phyloP scores from a whole-genome alignment of 345 rosid species.

The Microthlaspi erraticum region DNA sequence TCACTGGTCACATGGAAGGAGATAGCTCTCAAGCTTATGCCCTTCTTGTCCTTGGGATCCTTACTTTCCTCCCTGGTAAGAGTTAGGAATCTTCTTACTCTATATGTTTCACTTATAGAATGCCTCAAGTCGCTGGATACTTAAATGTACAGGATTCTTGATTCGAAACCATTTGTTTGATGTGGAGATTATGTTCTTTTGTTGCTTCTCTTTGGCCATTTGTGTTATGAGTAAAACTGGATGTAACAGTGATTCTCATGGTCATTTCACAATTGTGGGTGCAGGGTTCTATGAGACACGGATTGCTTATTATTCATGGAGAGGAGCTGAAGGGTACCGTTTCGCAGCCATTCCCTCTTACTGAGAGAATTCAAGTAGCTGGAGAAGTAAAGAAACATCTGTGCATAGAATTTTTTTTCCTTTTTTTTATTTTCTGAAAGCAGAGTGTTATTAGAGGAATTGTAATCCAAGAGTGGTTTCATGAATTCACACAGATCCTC shows the following conservation, averaged over 20 bases:
- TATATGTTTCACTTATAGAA: background rate
- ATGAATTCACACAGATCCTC: slow-evolving; percentile 19
- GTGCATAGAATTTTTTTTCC: slow-evolving; percentile 32
- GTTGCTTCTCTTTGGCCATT: background rate
- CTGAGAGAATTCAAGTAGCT: slow-evolving; percentile 39
- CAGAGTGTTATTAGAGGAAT: background rate
- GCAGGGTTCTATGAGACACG: slow-evolving; percentile 91
- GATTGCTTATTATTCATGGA: slow-evolving; percentile 90
- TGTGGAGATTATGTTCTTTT: slow-evolving; percentile 13
- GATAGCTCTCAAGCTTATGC: slow-evolving; percentile 83
- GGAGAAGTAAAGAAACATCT: slow-evolving; percentile 17
- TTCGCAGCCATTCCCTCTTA: slow-evolving; percentile 83
- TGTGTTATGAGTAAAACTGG: slow-evolving; percentile 6
- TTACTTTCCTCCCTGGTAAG: slow-evolving; percentile 87
- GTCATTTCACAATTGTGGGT: slow-evolving; percentile 23
- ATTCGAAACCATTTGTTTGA: background rate
- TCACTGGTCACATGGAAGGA: slow-evolving; percentile 89
- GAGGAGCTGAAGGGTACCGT: slow-evolving; percentile 81
- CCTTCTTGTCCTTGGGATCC: slow-evolving; percentile 73
- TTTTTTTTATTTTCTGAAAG: background rate
- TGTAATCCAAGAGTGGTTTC: slow-evolving; percentile 18
- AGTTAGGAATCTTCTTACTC: background rate
- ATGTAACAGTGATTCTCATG: slow-evolving; percentile 2
- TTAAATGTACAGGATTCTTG: background rate
- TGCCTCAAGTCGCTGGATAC: background rate